Percentiles rank a stretch among this genome's conserved stretches.
phyloP scores from a whole-genome alignment of 2,329 filamentous ascomycete species.

The Alternaria gansuensis region DNA sequence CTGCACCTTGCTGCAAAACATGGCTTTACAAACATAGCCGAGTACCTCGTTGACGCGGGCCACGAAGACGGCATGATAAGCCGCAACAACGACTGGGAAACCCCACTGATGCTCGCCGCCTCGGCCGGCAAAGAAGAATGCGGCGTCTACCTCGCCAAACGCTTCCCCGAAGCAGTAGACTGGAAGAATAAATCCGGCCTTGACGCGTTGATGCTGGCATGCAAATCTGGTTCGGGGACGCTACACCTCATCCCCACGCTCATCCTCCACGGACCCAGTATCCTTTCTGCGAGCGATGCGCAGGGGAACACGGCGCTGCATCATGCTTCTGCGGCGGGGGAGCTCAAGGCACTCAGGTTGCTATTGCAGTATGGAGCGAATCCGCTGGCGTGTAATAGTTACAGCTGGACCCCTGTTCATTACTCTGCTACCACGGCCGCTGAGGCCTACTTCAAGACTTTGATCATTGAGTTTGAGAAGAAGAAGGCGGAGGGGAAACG shows the following conservation, averaged over 20 bases:
- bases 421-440: constrained; percentile 85
- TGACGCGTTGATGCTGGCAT: constrained; percentile 65
- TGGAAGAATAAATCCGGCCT: constrained; percentile 73
- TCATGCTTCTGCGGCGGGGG: constrained; percentile 83
- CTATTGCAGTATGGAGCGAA: constrained; percentile 82
- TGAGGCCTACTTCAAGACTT: constrained; percentile 81
- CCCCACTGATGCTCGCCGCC: constrained; percentile 81
- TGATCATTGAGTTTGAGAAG: constrained; percentile 76
- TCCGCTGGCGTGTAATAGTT: constrained; percentile 74
- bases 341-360: constrained; percentile 78
- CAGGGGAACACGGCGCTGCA: constrained; percentile 88
- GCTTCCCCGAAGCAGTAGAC: constrained; percentile 69
- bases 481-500: constrained; percentile 59
- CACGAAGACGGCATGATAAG: constrained; percentile 79
- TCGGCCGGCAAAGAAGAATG: constrained; percentile 74
- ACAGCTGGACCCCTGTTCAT: constrained; percentile 82
- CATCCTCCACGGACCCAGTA: constrained; percentile 42
- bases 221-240: constrained; percentile 51
- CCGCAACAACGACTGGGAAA: constrained; percentile 81
- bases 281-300: constrained; percentile 61
- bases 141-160: constrained; percentile 73
- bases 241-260: constrained; percentile 56
- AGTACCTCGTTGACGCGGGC: constrained; percentile 74
- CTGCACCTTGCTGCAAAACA: constrained; percentile 81
- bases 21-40: constrained; percentile 73